A percentile compares a stretch with the other conserved stretches of the same genome.
These are phyloP conservation scores for Rhizophagus clarus DNA, from an alignment of 192 early-diverging fungal species.

Conservation along the genomic window DNA sequence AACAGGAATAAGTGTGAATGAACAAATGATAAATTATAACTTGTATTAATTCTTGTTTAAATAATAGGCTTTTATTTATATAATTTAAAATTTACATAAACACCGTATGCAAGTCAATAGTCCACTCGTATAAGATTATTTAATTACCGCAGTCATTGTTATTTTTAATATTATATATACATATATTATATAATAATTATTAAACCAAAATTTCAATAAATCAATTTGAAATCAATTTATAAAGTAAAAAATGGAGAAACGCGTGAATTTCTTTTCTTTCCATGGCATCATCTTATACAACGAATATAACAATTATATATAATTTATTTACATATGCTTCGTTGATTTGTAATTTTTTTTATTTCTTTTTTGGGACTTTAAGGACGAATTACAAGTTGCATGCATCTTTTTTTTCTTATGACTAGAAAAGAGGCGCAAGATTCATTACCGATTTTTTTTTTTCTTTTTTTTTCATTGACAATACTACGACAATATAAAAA, in stretches of 20 bases:
- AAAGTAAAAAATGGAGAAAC: no score
- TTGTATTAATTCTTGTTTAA: neutral
- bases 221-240: no score
- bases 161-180: no score
- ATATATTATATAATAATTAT: no score
- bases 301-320: neutral
- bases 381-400: neutral
- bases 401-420: neutral
- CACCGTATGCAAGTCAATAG: neutral
- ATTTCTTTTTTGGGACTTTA: neutral
- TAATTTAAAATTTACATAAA: neutral
- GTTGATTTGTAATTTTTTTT: neutral
- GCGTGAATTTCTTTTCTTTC: neutral
- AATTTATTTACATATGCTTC: neutral
- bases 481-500: neutral
- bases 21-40: neutral
- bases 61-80: neutral
- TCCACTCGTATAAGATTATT: neutral
- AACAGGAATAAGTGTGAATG: neutral
- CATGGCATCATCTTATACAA: neutral
- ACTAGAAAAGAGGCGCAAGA: neutral
- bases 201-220: no score
- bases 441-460: neutral
- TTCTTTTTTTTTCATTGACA: neutral
- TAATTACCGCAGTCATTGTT: neutral